These are phyloP conservation scores for Talaromyces sp. DNA, from an alignment of 2,329 filamentous ascomycete species.

Conservation along the genomic window DNA sequence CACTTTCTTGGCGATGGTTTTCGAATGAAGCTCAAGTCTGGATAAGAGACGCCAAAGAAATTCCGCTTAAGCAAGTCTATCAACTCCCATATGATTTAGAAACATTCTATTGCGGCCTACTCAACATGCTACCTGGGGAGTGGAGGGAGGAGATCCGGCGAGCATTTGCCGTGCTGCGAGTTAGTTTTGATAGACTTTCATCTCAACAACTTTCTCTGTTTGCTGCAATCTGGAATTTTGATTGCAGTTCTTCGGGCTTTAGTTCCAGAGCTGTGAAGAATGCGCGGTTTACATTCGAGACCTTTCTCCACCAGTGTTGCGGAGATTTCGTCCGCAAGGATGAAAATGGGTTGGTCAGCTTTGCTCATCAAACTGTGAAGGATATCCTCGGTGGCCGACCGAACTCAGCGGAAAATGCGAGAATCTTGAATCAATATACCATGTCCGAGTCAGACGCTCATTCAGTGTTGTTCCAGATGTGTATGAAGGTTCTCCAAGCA, in stretches of 20 bases:
- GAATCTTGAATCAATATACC: neutral
- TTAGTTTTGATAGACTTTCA: neutral
- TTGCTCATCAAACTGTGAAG: neutral
- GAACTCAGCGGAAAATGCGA: neutral
- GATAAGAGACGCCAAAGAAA: neutral
- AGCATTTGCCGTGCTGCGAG: neutral
- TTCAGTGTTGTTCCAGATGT: neutral
- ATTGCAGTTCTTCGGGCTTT: neutral
- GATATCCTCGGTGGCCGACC: neutral
- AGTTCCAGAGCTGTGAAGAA: neutral
- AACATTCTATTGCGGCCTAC: neutral
- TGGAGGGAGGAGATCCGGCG: neutral
- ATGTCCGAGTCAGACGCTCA: neutral
- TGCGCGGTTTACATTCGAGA: neutral
- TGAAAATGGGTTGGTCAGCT: neutral
- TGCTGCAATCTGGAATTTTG: neutral
- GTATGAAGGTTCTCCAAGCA: neutral
- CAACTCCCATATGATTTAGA: neutral
- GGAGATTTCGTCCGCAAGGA: neutral
- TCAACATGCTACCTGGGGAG: neutral
- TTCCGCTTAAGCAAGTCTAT: neutral
- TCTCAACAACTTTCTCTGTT: neutral
- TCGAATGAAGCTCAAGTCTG: neutral
- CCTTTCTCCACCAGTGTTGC: neutral
- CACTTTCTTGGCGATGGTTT: neutral